phyloP scores from a whole-genome alignment of 23 red algal species.

The Agarophyton chilense region DNA sequence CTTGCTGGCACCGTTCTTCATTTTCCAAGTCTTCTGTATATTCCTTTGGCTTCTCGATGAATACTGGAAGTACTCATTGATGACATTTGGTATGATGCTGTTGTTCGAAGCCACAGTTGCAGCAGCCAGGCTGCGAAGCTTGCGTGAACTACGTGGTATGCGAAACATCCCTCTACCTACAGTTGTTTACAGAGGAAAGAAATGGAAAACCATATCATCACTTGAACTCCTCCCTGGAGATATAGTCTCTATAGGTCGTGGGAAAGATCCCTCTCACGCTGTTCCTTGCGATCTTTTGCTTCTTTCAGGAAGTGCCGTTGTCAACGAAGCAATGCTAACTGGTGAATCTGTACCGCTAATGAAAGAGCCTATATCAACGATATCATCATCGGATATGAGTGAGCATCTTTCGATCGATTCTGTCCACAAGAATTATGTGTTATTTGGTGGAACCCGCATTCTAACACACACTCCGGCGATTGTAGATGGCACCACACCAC shows the following conservation, averaged over 20 bases:
- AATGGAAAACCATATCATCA: conserved; percentile 78
- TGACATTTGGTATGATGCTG: conserved; percentile 97
- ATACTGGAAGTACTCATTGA: conserved; percentile 90
- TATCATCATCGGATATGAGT: conserved; percentile 13
- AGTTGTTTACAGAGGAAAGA: conserved; percentile 71
- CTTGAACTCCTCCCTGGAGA: conserved; percentile 91
- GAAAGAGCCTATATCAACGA: conserved; percentile 82
- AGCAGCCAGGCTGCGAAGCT: conserved; percentile 69
- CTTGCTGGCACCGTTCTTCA: conserved; percentile 93
- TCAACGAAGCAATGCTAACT: conserved; percentile 96
- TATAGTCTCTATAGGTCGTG: conserved; percentile 81
- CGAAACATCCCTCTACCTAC: conserved; percentile 65
- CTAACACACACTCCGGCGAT: conserved; percentile 72
- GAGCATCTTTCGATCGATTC: conserved; percentile 58
- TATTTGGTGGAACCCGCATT: conserved; percentile 92
- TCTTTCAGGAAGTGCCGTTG: conserved; percentile 83
- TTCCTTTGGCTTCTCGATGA: conserved; percentile 95
- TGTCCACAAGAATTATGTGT: conserved; percentile 81
- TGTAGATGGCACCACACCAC: conserved; percentile 15
- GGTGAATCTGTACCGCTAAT: conserved; percentile 98
- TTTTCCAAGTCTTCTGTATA: conserved; percentile 97
- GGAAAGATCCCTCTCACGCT: conserved; percentile 60
- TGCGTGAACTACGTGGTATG: conserved; percentile 97
- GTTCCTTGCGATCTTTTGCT: conserved; percentile 95
- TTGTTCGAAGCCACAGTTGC: conserved; percentile 95